A percentile compares a stretch with the other conserved stretches of the same genome.
Conservation (phyloP, 208 protist species). For the Trichomonas tenax region DNA sequence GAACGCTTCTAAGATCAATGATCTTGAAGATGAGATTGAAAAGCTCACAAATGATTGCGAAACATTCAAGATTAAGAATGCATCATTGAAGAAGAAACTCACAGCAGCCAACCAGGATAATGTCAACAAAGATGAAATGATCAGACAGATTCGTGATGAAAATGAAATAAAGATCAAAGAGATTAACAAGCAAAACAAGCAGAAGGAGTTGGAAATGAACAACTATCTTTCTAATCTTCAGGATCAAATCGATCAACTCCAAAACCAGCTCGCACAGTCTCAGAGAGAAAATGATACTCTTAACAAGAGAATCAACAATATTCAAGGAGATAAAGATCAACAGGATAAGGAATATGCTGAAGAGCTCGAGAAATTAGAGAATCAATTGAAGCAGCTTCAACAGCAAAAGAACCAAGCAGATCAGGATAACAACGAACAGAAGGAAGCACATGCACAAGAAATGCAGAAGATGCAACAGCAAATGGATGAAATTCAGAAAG, state of each 20-base stretch:
- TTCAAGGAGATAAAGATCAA: not conserved
- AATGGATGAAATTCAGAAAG: not conserved
- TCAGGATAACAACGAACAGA: not conserved
- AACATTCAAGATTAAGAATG: not conserved
- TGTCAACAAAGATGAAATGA: not conserved
- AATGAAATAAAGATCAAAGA: not conserved
- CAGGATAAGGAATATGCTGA: not conserved
- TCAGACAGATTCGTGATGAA: not conserved
- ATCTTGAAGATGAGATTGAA: not conserved
- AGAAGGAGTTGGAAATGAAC: not conserved
- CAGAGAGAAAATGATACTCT: not conserved
- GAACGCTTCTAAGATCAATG: not conserved
- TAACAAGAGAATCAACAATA: not conserved
- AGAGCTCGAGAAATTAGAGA: not conserved
- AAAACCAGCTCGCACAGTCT: not conserved
- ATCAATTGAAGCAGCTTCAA: not conserved
- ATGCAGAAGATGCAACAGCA: not conserved
- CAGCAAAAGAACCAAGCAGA: not conserved
- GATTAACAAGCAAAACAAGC: not conserved
- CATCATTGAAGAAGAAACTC: not conserved
- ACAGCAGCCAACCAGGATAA: not conserved
- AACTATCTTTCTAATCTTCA: not conserved
- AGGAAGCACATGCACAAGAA: not conserved
- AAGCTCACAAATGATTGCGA: not conserved
- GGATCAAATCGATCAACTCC: not conserved